Conservation (phyloP, 2,329 filamentous ascomycete species). For the Cytospora schulzeri region DNA sequence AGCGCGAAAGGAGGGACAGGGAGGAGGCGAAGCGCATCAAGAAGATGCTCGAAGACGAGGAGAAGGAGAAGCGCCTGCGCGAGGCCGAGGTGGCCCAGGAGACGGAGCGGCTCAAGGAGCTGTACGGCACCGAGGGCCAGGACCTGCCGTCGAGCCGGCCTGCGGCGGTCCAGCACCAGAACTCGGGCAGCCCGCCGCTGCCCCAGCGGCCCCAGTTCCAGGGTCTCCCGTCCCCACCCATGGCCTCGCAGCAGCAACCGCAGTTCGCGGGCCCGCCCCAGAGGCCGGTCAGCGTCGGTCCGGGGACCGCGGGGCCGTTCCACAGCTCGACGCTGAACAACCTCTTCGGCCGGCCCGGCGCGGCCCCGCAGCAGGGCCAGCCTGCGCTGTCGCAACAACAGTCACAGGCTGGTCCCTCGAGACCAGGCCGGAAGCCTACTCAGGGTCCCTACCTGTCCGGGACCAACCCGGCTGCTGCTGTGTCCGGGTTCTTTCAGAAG, state of each 20-base stretch:
- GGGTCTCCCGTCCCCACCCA: constrained; percentile 25
- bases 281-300: constrained; percentile 53
- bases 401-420: constrained; percentile 24
- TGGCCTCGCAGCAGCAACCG: constrained; percentile 39
- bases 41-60: constrained; percentile 67
- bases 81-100: constrained; percentile 72
- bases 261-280: constrained; percentile 30
- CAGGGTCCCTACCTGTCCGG: constrained; percentile 28
- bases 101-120: constrained; percentile 74
- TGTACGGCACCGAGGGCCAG: constrained; percentile 65
- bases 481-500: constrained; percentile 32
- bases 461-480: constrained; percentile 30
- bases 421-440: constrained; percentile 28
- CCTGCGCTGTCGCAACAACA: constrained; percentile 31
- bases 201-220: constrained; percentile 27
- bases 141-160: constrained; percentile 36
- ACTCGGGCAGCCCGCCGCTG: constrained; percentile 25
- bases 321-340: constrained; percentile 30
- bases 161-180: constrained; percentile 23
- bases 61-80: constrained; percentile 57
- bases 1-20: constrained; percentile 57
- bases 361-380: constrained; percentile 28
- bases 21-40: constrained; percentile 62
- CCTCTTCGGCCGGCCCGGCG: constrained; percentile 36
- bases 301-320: constrained; percentile 34